Percentiles rank a stretch among this genome's conserved stretches.
These are phyloP conservation scores for Cyclotella sp. DNA, from an alignment of 108 stramenopile genomes.

Conservation along the genomic window DNA sequence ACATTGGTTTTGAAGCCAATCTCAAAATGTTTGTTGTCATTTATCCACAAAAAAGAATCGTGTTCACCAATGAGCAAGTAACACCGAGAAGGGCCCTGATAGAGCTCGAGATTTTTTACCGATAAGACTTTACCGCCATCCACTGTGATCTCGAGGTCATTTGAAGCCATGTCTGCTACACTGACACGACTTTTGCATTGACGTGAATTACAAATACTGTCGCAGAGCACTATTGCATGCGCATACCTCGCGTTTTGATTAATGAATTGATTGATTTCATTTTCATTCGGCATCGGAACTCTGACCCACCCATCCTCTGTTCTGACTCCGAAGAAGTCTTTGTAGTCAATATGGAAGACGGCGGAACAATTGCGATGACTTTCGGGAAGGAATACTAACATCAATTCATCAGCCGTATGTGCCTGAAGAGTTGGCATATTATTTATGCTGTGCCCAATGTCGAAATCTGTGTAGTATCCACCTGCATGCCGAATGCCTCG, in stretches of 20 bases:
- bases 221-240: conserved; percentile 6
- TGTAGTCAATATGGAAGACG: not conserved
- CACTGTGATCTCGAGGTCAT: conserved; percentile 4
- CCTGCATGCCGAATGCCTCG: not conserved
- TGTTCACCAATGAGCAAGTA: conserved; percentile 8
- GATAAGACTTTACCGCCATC: conserved; percentile 5
- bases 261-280: not conserved
- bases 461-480: conserved; percentile 12
- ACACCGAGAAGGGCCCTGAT: conserved; percentile 3
- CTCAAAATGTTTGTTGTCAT: not conserved
- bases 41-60: conserved; percentile 9
- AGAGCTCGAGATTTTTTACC: not conserved
- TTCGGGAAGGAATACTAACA: conserved; percentile 15
- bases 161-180: not conserved
- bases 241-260: not conserved
- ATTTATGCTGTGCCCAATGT: conserved; percentile 3
- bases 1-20: not conserved
- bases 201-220: not conserved
- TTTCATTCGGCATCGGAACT: conserved; percentile 8
- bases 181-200: conserved; percentile 1
- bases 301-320: conserved; percentile 6
- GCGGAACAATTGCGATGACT: conserved; percentile 6
- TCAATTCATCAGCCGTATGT: not conserved
- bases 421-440: not conserved
- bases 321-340: conserved; percentile 22